Evolutionary conservation across 441 rosid species (phyloP).

Genomic region (Jatropha multifida): DNA sequence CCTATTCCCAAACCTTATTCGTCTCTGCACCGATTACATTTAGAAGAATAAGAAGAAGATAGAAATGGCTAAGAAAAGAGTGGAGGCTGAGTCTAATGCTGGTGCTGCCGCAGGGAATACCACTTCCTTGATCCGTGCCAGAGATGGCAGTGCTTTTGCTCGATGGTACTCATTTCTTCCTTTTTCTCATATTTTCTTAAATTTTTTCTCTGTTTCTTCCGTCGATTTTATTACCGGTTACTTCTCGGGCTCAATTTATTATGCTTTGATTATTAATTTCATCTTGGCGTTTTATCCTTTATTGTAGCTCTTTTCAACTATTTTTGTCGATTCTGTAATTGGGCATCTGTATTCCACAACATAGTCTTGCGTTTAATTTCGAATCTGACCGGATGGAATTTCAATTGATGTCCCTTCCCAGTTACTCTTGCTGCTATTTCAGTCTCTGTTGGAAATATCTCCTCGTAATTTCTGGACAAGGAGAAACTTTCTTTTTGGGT

Average conservation of each 20-base stretch:
- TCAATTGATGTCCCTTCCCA: too few species aligned
- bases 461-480: too few species aligned
- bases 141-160: conserved; percentile 81
- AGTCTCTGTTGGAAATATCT: too few species aligned
- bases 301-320: too few species aligned
- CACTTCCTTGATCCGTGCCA: conserved; percentile 60
- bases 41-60: too few species aligned
- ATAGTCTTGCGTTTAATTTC: not conserved
- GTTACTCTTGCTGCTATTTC: too few species aligned
- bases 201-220: not conserved
- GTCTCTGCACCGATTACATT: not conserved
- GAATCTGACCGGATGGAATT: not conserved
- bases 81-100: conserved; percentile 46
- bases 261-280: not conserved
- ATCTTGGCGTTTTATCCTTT: not conserved
- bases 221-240: too few species aligned
- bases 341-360: not conserved
- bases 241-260: not conserved
- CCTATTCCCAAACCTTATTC: not conserved
- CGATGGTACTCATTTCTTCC: conserved; percentile 45
- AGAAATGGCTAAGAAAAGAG: conserved; percentile 61
- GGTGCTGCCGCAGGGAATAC: conserved; percentile 10
- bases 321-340: not conserved
- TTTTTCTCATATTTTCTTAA: not conserved
- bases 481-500: too few species aligned